These are phyloP conservation scores for Entomortierella chlamydospora DNA, from an alignment of 192 early-diverging fungal species.

Conservation along the genomic window DNA sequence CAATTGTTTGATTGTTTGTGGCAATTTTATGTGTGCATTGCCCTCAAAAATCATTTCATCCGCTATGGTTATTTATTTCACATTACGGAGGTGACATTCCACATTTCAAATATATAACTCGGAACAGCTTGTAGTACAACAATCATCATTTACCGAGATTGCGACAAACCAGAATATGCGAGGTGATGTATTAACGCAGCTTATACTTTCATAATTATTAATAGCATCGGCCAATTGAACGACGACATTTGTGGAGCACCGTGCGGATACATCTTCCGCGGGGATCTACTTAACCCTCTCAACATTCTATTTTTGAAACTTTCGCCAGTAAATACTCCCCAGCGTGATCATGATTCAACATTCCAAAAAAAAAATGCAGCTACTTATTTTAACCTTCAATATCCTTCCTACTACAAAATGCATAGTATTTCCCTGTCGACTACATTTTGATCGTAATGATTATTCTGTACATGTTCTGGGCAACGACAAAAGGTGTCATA, in stretches of 20 bases:
- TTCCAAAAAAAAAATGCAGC: no score
- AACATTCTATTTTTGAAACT: conserved; percentile 61
- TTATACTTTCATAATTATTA: not conserved
- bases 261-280: conserved; percentile 66
- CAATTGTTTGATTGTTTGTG: no score
- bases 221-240: conserved; percentile 60
- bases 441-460: conserved; percentile 61
- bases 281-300: conserved; percentile 63
- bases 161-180: no score
- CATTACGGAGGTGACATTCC: not conserved
- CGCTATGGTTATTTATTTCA: no score
- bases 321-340: conserved; percentile 56
- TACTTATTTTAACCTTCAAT: no score
- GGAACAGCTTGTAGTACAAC: no score
- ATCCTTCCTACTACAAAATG: no score
- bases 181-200: not conserved
- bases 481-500: conserved; percentile 65
- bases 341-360: no score
- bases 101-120: no score
- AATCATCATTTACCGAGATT: no score
- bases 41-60: no score
- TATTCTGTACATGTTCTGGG: conserved; percentile 65
- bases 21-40: no score
- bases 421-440: conserved; percentile 65
- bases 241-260: conserved; percentile 64